Evolutionary conservation across 768 basidiomycete genomes (phyloP).

Genomic region (Podaxis sp.): DNA sequence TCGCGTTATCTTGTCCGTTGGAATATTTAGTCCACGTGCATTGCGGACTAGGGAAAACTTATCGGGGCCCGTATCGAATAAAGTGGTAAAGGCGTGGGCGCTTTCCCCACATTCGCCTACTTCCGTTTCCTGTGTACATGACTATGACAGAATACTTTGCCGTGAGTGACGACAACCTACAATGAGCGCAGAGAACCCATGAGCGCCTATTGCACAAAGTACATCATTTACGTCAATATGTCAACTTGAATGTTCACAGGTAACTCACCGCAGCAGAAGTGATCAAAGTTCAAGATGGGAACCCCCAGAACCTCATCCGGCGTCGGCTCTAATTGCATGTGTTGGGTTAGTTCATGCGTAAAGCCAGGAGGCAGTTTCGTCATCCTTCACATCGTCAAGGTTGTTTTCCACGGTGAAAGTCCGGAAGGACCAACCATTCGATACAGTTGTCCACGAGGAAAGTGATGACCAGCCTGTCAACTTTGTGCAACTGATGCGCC

Average conservation of each 20-base stretch:
- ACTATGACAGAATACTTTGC: neutral
- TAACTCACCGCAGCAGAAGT: constrained; percentile 53
- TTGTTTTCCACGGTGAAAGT: neutral
- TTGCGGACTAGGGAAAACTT: constrained; percentile 74
- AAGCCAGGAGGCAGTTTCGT: constrained; percentile 78
- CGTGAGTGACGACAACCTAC: constrained; percentile 35
- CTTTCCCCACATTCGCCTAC: neutral
- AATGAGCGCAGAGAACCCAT: constrained; percentile 81
- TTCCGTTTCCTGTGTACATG: constrained; percentile 11
- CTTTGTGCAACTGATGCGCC: constrained; percentile 21
- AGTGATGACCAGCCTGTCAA: constrained; percentile 45
- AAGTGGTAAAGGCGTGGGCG: constrained; percentile 34
- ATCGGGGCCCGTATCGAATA: constrained; percentile 88
- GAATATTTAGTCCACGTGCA: constrained; percentile 54
- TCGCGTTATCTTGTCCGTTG: constrained; percentile 52
- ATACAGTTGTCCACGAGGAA: constrained; percentile 77
- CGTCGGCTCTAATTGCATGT: constrained; percentile 50
- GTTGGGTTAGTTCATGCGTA: constrained; percentile 64
- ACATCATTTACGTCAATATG: neutral
- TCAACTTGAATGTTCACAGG: neutral
- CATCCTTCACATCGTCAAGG: constrained; percentile 44
- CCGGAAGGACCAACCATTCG: constrained; percentile 53
- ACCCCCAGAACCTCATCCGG: constrained; percentile 47
- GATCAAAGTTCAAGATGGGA: constrained; percentile 69
- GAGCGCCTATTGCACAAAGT: constrained; percentile 51